Percentiles rank a stretch among this genome's conserved stretches.
Conservation (phyloP, 306 rosid genomes). For the Clitoria ternatea region DNA sequence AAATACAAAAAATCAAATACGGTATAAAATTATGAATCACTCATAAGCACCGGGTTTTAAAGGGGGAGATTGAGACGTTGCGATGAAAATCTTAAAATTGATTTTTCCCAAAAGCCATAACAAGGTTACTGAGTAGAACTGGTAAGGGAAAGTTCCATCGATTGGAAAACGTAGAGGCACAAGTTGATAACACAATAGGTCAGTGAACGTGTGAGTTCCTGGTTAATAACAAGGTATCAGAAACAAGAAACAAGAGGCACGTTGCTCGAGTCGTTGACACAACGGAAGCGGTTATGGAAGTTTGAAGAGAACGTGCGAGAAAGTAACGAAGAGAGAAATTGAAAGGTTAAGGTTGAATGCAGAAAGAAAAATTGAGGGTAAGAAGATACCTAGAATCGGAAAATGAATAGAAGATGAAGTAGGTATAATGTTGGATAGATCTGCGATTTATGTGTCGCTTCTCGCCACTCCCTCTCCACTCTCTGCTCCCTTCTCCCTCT, state of each 20-base stretch:
- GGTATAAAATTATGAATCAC: not conserved
- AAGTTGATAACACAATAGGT: not conserved
- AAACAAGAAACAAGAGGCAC: no score
- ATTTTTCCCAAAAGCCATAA: not conserved
- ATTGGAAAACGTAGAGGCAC: not conserved
- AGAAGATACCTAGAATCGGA: not conserved
- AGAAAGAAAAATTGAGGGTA: not conserved
- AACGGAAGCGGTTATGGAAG: no score
- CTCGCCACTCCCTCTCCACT: not conserved
- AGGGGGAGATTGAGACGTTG: not conserved
- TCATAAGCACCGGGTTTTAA: not conserved
- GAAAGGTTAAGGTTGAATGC: not conserved
- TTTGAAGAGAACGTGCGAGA: no score
- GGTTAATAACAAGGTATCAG: no score
- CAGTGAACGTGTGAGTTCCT: no score
- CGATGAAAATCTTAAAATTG: not conserved
- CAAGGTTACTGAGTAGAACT: not conserved
- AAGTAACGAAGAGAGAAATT: no score
- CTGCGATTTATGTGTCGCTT: slow-evolving; percentile 24
- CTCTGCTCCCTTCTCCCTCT: not conserved
- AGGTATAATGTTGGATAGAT: not conserved
- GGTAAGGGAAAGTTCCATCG: not conserved
- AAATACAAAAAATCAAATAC: not conserved
- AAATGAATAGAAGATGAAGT: not conserved
- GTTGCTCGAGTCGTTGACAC: no score